Evolutionary conservation across 208 protist genomes (phyloP), one percentile per base, ranked within the genome.

Genomic region (Borovskyia barvae): DNA sequence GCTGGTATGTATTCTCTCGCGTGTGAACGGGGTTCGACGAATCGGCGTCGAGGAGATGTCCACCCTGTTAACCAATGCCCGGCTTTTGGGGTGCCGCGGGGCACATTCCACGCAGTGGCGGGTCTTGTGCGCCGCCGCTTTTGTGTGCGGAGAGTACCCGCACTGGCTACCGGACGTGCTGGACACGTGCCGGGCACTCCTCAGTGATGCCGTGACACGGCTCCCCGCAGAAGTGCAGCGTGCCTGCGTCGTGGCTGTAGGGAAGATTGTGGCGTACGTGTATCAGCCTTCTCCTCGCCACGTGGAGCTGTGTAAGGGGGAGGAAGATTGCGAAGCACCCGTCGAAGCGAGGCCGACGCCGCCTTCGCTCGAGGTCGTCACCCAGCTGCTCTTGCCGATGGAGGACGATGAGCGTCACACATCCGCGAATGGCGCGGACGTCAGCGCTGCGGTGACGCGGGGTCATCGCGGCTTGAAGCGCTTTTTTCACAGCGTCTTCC

Each of bases 121-220:
- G 24, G 67, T 93, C 4, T 73, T 99, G 5, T 78, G 90, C 37
- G 93, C 97, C 2, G 92, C 94, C 0, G 95, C 94, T 14, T 99
- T 96, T 59, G 81, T 95, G 3, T 90, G 94, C 40, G 97, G 97
- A 17, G 95, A 98, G 75, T 98, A 95, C 67, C 73, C 85, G 2
- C 77, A 93, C 52, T 90, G 84, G 77, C 25, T 96, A 14, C 52
- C 70, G 1, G 65, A 92, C 63, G 80, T 82, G 52, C 40, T 39
- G 15, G 59, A 50, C 11, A 77, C 77, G 25, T 85, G 85, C 48
- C 19, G 53, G 35, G 50, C 50, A 7, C 71, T 94, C 36, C 63
- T 94, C 29, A 46, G 32, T 48, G 72, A 74, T 39, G 37, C 50
- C 29, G 66, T 78, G 56, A 66, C 78, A 20, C 15, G 95, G 19